Base-by-base conservation (phyloP, 768 basidiomycete species). In the Serendipita indica region DNA sequence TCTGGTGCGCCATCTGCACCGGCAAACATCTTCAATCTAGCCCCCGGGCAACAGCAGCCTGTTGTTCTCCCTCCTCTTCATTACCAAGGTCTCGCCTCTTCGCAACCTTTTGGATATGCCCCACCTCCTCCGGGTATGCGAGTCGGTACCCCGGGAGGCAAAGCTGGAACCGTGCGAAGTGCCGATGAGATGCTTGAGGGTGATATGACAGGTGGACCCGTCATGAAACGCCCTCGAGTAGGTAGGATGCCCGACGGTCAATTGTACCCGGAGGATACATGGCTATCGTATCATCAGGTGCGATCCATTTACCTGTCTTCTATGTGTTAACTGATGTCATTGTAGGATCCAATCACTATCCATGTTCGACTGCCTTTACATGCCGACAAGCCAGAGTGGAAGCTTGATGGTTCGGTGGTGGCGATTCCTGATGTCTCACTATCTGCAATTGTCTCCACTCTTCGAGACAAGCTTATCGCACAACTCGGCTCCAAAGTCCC, bases 1-100 rank as follows among this genome's bases (percentile, higher is more conserved):
- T 77, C 96, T 54, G 89, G 91, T 1, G 90, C 92, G 10, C 92
- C 85, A 7, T 93, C 93, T 4, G 92, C 93, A 64, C 91, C 92
- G 12, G 83, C 88, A 13, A 89, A 89, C 0, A 74, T 77, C 58
- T 83, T 80, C 65, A 74, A 79, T 34, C 67, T 67, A 27, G 49
- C 49, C 4, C 49, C 49, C 22, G 58, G 39, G 33, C 78, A 79
- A 43, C 76, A 80, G 3, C 69, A 73, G 1, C 86, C 86, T 4
- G 84, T 88, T 33, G 86, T 89, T 85, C 79, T 83, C 13, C 86
- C 84, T 10, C 84, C 85, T n/a, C 72, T 89, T 61, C 87, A 88
- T 70, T 89, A 86, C 70, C 87, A 87, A 70, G 86, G 83, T 45
- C 72, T 83, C 62, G 82, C 85, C 66, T 78, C 84, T 49, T 76